Base-by-base conservation (phyloP, 176 grass and related monocot genomes). In the Carex kokanica region DNA sequence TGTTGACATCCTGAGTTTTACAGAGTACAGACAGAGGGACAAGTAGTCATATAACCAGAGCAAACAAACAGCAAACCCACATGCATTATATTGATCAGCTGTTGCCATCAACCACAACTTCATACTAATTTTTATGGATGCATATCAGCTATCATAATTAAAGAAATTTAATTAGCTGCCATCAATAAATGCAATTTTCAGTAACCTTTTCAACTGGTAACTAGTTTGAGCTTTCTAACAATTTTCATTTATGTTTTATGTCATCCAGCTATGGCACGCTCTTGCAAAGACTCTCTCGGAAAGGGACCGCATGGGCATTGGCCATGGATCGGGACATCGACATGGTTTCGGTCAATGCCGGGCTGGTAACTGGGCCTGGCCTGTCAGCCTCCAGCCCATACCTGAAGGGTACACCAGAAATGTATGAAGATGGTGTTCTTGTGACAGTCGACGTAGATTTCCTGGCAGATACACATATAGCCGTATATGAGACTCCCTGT, bases 281-380 rank as follows among this genome's bases (percentile, higher is more conserved):
- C 80, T 95, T 77, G 93, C 93, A 53, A 99, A 95, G 85, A 99
- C 93, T 12, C 83, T 95, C 1, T 90, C 96, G 3, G 93, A 99
- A 90, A 99, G 91, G n/a, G 85, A 99, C 96, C 10, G 96, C 96
- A 21, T 99, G 96, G 96, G 93, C 96, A 2, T 51, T 99, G 86
- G 96, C 96, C 3, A 99, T 99, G 96, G 96, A 99, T 87, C 67
- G 96, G 13, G 93, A 89, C n/a, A 89, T 99, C 27, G 86, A 95
- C 84, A 99, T 99, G 96, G 93, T 99, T 85, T 66, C 91, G 61
- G 64, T 99, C 57, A 99, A 99, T 78, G 89, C 91, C 3, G 96
- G 96, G 52, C 86, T 99, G 5, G 34, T 89, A 32, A 83, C 83
- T 0, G 86, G 52, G 0, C 88, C 89, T 0, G 86, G 61, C 21